Conservation (phyloP, 805 yeast species). For the Candida insectalens region DNA sequence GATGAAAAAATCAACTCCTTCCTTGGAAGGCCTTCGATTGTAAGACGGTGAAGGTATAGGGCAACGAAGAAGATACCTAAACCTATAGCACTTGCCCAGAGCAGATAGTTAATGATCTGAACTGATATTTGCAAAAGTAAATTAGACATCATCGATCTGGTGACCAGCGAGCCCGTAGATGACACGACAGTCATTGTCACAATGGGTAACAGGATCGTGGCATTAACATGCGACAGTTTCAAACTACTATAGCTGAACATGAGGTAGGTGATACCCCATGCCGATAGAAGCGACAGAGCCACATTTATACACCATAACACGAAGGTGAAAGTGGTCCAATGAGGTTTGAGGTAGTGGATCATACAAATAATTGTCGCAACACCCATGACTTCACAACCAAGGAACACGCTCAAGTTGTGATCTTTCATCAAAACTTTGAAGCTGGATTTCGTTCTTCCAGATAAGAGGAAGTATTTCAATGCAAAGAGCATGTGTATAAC, state of each 20-base stretch:
- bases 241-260: conserved; percentile 28
- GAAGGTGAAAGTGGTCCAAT: conserved; percentile 42
- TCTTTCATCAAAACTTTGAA: conserved; percentile 24
- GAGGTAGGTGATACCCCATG: conserved; percentile 52
- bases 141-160: conserved; percentile 21
- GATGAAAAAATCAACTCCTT: conserved; percentile 47
- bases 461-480: conserved; percentile 27
- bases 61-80: conserved; percentile 32
- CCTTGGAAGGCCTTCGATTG: conserved; percentile 50
- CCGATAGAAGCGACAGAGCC: conserved; percentile 41
- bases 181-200: conserved; percentile 73
- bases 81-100: conserved; percentile 60
- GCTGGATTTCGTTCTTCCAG: conserved; percentile 14
- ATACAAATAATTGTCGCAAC: conserved; percentile 53
- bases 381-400: conserved; percentile 83
- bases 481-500: conserved; percentile 32
- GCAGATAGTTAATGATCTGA: conserved; percentile 40
- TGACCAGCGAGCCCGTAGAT: conserved; percentile 56
- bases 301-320: conserved; percentile 71
- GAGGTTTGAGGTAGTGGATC: conserved; percentile 30
- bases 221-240: conserved; percentile 34
- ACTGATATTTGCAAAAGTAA: conserved; percentile 37
- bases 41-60: conserved; percentile 50
- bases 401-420: conserved; percentile 44
- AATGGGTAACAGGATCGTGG: conserved; percentile 61